Conservation (phyloP, 23 red algal genomes). For the Chondrus crispus region DNA sequence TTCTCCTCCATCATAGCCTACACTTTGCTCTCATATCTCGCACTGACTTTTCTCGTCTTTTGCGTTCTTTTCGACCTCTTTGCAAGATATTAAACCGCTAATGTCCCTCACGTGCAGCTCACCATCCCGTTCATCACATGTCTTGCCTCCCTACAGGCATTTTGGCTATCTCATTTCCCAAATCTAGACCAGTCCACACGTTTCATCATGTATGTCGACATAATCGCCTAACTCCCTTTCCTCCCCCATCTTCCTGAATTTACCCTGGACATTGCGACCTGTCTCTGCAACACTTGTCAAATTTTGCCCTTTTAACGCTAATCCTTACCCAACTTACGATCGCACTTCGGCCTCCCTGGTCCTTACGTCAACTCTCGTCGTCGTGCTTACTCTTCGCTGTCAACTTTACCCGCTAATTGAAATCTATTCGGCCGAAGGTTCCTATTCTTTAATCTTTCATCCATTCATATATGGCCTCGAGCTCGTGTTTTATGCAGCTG, state of each 20-base stretch:
- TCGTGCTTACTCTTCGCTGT: no score
- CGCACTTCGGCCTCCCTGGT: no score
- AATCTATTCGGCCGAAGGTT: no score
- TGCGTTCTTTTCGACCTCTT: background rate
- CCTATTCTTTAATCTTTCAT: no score
- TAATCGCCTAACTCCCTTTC: constrained; percentile 26
- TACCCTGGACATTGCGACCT: background rate
- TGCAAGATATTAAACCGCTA: background rate
- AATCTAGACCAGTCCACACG: background rate
- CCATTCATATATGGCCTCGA: no score
- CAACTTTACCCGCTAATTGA: no score
- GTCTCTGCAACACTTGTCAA: background rate
- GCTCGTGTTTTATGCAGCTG: no score
- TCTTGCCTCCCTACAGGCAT: background rate
- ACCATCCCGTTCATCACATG: no score
- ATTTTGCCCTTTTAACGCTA: background rate
- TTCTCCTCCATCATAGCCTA: background rate
- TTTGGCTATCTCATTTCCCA: constrained; percentile 36
- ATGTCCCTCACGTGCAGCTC: constrained; percentile 14
- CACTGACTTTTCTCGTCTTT: background rate
- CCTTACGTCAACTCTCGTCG: no score
- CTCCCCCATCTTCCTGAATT: constrained; percentile 14
- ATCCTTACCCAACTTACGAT: background rate
- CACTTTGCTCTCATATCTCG: constrained; percentile 14
- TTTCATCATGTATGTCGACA: background rate